Evolutionary conservation across 148 eudicot species (phyloP), one percentile per base, ranked within the genome.

Genomic region (Rhododendron mucronatum): DNA sequence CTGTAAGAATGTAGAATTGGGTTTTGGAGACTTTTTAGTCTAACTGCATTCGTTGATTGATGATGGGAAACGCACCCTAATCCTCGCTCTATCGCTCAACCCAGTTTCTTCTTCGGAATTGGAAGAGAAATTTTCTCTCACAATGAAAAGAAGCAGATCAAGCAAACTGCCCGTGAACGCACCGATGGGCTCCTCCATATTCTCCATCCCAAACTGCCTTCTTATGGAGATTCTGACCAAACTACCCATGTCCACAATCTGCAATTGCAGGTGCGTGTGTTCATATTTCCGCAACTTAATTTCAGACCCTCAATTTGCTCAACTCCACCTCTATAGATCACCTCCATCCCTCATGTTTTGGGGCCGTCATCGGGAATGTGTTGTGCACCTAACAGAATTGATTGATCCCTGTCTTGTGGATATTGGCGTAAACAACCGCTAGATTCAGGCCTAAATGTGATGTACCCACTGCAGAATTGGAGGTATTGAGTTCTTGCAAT

Each of bases 401-500:
- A 7, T 79, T 47, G 18, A 23, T 20, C 0, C 82, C 3, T 47
- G 26, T 5, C 7, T 26, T 79, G 30, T 23, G 30, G 18, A 23
- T 12, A 28, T 7, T 5, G 4, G 33, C 2, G 10, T 1, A 61
- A 44, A 78, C 26, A 39, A 16, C 8, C 20, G n/a, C 47, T 47
- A 47, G 47, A 13, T 79, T 79, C 55, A n/a, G 18, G 35, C 18
- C 30, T 13, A 79, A 13, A 23, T 77, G 2, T 77, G 57, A 12
- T 15, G 20, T n/a, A 20, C 57, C 82, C 82, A n/a, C 14, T 21
- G 1, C 4, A 26, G 50, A 9, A 2, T 45, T 21, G 30, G 81
- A 45, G 57, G 55, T 78, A 23, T 78, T 78, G 7, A 91, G 89
- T 79, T 91, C 44, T 39, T 39, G 44, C 44, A 39, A 39, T 39